A percentile compares a stretch with the other conserved stretches of the same genome.
Evolutionary conservation across 805 yeast species (phyloP).

Genomic region (Wickerhamiella cacticola): DNA sequence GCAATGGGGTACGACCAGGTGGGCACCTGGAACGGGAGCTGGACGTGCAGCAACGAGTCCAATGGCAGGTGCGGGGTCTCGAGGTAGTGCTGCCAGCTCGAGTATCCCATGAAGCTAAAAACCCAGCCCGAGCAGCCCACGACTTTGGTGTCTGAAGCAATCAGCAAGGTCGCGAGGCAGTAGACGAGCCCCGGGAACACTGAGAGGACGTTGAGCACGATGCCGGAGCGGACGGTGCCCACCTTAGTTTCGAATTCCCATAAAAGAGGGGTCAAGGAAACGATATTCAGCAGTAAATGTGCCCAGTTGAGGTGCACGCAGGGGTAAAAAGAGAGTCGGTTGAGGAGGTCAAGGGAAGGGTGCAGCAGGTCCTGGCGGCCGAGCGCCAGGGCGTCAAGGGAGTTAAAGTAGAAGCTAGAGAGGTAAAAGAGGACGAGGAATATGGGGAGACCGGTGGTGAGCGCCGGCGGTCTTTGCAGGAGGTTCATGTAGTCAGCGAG

Average conservation of each 20-base stretch:
- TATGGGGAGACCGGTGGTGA: slow-evolving; percentile 48
- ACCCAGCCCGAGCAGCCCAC: slow-evolving; percentile 56
- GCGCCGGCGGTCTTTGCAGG: slow-evolving; percentile 39
- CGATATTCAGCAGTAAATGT: slow-evolving; percentile 50
- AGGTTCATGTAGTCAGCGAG: too few relatives aligned
- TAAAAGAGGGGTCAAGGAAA: slow-evolving; percentile 48
- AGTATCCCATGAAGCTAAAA: slow-evolving; percentile 53
- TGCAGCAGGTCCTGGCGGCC: slow-evolving; percentile 44
- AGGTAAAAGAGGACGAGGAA: slow-evolving; percentile 40
- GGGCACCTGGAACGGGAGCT: slow-evolving; percentile 34
- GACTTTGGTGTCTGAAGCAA: not conserved
- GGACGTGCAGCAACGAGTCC: slow-evolving; percentile 16
- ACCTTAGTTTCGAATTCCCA: slow-evolving; percentile 54
- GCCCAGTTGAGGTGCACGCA: slow-evolving; percentile 50
- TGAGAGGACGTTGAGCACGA: slow-evolving; percentile 61
- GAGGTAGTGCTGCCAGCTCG: slow-evolving; percentile 38
- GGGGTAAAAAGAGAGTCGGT: slow-evolving; percentile 57
- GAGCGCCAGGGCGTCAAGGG: slow-evolving; percentile 36
- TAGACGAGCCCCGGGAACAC: slow-evolving; percentile 55
- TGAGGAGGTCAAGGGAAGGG: slow-evolving; percentile 31
- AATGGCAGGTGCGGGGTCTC: slow-evolving; percentile 26
- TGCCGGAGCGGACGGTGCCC: slow-evolving; percentile 80
- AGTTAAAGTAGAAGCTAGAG: slow-evolving; percentile 22
- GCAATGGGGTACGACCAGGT: slow-evolving; percentile 49
- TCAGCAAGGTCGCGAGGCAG: slow-evolving; percentile 26